Evolutionary conservation across 208 protist species (phyloP).

Genomic region (Trypanosoma conorhini): DNA sequence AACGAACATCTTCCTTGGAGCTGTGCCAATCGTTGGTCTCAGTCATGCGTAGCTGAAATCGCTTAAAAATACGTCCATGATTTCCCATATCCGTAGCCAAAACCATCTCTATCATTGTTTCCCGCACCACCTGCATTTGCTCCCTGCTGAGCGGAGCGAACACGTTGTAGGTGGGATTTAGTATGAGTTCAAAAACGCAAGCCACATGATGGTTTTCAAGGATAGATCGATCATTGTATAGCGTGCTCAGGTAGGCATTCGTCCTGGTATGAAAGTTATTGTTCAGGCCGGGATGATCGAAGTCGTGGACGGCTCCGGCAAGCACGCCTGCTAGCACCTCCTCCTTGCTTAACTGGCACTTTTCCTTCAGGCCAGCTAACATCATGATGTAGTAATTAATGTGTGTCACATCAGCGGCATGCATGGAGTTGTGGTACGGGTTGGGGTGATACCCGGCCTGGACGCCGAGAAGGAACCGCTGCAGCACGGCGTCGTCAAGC

Average conservation of each 20-base stretch:
- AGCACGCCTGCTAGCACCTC: slow-evolving; percentile 92
- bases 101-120: slow-evolving; percentile 92
- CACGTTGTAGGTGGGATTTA: slow-evolving; percentile 80
- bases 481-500: slow-evolving; percentile 76
- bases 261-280: slow-evolving; percentile 97
- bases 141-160: slow-evolving; percentile 75
- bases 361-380: slow-evolving; percentile 61
- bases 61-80: slow-evolving; percentile 90
- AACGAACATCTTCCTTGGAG: slow-evolving; percentile 80
- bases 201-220: slow-evolving; percentile 95
- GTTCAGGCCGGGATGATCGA: slow-evolving; percentile 97
- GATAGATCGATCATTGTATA: slow-evolving; percentile 94
- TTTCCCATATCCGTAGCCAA: slow-evolving; percentile 94
- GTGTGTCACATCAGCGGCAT: slow-evolving; percentile 93
- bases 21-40: slow-evolving; percentile 73
- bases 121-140: slow-evolving; percentile 77
- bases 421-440: slow-evolving; percentile 93
- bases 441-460: slow-evolving; percentile 91
- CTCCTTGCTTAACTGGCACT: slow-evolving; percentile 78
- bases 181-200: slow-evolving; percentile 85
- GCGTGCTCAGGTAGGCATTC: slow-evolving; percentile 85
- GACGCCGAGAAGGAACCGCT: slow-evolving; percentile 82
- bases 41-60: slow-evolving; percentile 75
- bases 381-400: slow-evolving; percentile 94
- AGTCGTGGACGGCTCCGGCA: slow-evolving; percentile 95